Evolutionary conservation across 169 alveolate genomes (phyloP).

Genomic region (Plasmodium gaboni): DNA sequence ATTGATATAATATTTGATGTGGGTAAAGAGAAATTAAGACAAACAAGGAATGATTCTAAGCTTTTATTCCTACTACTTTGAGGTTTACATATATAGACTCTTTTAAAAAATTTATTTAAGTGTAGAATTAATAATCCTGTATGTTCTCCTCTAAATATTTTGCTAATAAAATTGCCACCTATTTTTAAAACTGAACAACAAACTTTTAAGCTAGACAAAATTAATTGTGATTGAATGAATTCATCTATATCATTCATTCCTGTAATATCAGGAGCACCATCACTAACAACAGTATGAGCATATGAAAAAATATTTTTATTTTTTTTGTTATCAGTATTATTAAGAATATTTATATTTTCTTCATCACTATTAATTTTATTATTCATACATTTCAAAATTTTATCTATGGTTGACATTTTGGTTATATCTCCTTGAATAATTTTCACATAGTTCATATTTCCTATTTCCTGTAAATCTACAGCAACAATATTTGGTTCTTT

Average conservation of each 20-base stretch:
- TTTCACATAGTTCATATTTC: constrained; percentile 95
- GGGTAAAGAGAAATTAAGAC: constrained; percentile 79
- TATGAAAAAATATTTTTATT: constrained; percentile 62
- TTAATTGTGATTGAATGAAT: constrained; percentile 94
- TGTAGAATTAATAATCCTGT: constrained; percentile 87
- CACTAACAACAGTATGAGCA: constrained; percentile 96
- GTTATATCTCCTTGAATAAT: constrained; percentile 98
- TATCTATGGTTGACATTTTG: constrained; percentile 91
- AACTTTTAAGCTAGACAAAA: constrained; percentile 94
- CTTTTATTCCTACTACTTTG: constrained; percentile 91
- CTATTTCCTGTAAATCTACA: constrained; percentile 97
- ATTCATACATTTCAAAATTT: constrained; percentile 84
- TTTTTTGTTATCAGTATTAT: not conserved
- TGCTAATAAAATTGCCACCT: constrained; percentile 97
- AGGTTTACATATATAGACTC: constrained; percentile 91
- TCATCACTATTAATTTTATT: constrained; percentile 10
- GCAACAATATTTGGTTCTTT: constrained; percentile 93
- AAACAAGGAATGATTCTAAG: constrained; percentile 91
- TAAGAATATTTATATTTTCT: constrained; percentile 4
- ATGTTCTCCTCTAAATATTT: constrained; percentile 96
- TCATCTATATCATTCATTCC: constrained; percentile 96
- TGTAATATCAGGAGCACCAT: constrained; percentile 99
- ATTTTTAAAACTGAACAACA: constrained; percentile 90
- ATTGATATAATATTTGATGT: constrained; percentile 27
- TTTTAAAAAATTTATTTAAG: constrained; percentile 84